Conservation (phyloP, 2,329 filamentous ascomycete genomes). For the Trichoderma polysporum region DNA sequence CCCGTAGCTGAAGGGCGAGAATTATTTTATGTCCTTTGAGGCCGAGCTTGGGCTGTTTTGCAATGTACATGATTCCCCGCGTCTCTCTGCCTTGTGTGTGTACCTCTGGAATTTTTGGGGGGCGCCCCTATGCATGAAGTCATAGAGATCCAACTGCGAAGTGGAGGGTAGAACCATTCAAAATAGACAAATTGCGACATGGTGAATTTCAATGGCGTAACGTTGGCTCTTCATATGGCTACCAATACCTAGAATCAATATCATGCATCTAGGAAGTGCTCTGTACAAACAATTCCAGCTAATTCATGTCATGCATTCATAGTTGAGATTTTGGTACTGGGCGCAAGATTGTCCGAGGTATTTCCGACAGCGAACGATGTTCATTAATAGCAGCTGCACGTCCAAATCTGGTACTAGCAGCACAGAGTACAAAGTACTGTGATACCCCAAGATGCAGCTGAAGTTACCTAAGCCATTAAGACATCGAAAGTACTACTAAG, state of each 20-base stretch:
- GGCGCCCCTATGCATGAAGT: background rate
- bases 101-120: background rate
- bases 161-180: background rate
- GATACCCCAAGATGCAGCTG: background rate
- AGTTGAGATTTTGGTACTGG: too few relatives aligned
- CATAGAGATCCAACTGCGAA: background rate
- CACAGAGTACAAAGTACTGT: too few relatives aligned
- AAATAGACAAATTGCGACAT: background rate
- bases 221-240: background rate
- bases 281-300: background rate
- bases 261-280: background rate
- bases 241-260: background rate
- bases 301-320: background rate
- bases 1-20: background rate
- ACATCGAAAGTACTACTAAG: background rate
- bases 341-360: background rate
- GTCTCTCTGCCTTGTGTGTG: background rate
- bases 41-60: background rate
- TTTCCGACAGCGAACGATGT: background rate
- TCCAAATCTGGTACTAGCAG: background rate
- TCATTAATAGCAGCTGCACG: background rate
- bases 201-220: background rate
- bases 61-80: background rate
- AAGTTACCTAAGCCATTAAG: background rate
- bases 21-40: background rate